Evolutionary conservation across 371 early-diverging fungal genomes (phyloP).

Genomic region (Haplosporangium sp.): DNA sequence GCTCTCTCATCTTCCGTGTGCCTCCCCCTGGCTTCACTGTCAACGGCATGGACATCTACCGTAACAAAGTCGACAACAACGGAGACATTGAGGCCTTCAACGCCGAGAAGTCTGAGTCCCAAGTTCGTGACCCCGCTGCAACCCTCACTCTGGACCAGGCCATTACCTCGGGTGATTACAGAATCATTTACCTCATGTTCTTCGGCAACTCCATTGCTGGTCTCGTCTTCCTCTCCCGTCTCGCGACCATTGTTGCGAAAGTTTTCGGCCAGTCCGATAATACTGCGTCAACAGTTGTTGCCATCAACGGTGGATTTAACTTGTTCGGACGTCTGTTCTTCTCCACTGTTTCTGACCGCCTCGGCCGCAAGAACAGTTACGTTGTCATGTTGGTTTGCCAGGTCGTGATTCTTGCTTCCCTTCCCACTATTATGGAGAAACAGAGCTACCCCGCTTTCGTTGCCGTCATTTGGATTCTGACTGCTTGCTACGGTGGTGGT

Average conservation of each 20-base stretch:
- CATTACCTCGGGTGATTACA: constrained; percentile 62
- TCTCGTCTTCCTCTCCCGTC: constrained; percentile 70
- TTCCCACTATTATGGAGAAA: constrained; percentile 60
- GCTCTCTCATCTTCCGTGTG: constrained; percentile 60
- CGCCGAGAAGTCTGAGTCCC: constrained; percentile 15
- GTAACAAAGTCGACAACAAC: constrained; percentile 53
- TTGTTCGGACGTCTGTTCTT: constrained; percentile 67
- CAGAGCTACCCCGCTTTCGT: constrained; percentile 63
- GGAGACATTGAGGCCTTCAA: constrained; percentile 32
- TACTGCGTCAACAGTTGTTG: constrained; percentile 64
- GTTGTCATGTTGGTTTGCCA: constrained; percentile 64
- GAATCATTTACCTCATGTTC: constrained; percentile 69
- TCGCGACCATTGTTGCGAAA: constrained; percentile 63
- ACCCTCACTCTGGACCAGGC: constrained; percentile 62
- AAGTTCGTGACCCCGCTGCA: constrained; percentile 23
- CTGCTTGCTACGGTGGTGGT: constrained; percentile 70
- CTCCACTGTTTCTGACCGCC: constrained; percentile 63
- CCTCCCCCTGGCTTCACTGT: constrained; percentile 74
- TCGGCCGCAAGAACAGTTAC: constrained; percentile 69
- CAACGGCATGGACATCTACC: constrained; percentile 64
- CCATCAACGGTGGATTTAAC: constrained; percentile 74
- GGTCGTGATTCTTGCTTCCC: constrained; percentile 58
- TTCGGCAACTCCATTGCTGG: constrained; percentile 67
- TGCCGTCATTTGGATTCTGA: constrained; percentile 58
- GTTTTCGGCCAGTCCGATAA: constrained; percentile 59